Evolutionary conservation across 495 filamentous ascomycete genomes (phyloP).

Genomic region (Penicillium macrosclerotiorum): DNA sequence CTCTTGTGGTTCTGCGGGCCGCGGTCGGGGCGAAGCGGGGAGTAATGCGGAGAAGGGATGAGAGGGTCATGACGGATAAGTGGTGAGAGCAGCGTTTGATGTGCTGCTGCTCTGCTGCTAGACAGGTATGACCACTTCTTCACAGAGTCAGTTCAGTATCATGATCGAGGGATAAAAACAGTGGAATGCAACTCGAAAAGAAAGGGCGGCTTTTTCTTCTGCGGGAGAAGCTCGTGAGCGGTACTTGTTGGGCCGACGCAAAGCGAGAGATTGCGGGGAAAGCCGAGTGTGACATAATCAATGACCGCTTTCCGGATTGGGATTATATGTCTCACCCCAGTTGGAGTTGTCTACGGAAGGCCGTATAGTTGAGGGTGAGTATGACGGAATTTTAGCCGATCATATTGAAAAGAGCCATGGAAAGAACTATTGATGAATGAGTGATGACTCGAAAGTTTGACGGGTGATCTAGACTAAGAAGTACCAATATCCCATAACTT

Average conservation of each 20-base stretch:
- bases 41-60: constrained; percentile 47
- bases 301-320: constrained; percentile 8
- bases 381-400: too few relatives aligned
- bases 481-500: not conserved
- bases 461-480: not conserved
- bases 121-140: not conserved
- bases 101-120: constrained; percentile 4
- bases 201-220: constrained; percentile 11
- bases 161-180: constrained; percentile 17
- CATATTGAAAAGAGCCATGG: too few relatives aligned
- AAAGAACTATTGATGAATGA: too few relatives aligned
- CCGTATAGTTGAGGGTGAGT: not conserved
- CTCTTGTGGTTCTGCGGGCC: constrained; percentile 32
- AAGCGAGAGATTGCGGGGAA: constrained; percentile 47
- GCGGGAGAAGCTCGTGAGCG: constrained; percentile 6
- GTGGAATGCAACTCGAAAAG: constrained; percentile 1
- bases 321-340: not conserved
- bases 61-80: constrained; percentile 40
- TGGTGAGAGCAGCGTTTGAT: constrained; percentile 10
- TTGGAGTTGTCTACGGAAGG: not conserved
- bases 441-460: too few relatives aligned
- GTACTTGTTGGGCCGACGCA: constrained; percentile 38
- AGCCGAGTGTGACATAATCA: constrained; percentile 22
- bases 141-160: constrained; percentile 9
- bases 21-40: constrained; percentile 38